Percentiles rank a stretch among this genome's conserved stretches.
Conservation (phyloP, 768 basidiomycete species). For the Calocera cornea region DNA sequence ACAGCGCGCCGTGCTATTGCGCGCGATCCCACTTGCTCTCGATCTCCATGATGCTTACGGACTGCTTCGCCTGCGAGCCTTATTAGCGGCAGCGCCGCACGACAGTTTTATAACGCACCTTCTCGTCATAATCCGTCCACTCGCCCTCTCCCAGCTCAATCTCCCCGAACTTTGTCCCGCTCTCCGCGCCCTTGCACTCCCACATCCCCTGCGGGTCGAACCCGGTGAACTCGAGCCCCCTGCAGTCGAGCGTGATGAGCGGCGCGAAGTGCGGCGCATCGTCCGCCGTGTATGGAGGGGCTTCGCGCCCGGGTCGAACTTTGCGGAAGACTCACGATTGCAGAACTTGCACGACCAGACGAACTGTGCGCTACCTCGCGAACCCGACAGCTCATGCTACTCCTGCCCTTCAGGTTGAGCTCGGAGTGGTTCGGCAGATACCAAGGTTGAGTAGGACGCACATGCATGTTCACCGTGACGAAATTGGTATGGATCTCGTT, state of each 20-base stretch:
- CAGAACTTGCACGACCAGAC: conserved; percentile 56
- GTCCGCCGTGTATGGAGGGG: conserved; percentile 43
- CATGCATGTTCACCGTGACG: conserved; percentile 57
- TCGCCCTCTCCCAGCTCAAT: conserved; percentile 52
- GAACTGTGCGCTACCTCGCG: conserved; percentile 60
- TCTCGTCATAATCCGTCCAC: conserved; percentile 89
- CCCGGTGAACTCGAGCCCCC: conserved; percentile 67
- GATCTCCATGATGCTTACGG: conserved; percentile 59
- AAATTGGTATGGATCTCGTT: conserved; percentile 60
- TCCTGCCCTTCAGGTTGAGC: conserved; percentile 33
- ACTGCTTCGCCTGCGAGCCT: conserved; percentile 33
- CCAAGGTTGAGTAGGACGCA: conserved; percentile 21
- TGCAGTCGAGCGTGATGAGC: conserved; percentile 64
- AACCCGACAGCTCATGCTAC: conserved; percentile 46
- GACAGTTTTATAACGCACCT: conserved; percentile 40
- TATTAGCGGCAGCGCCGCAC: neutral
- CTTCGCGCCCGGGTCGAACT: conserved; percentile 43
- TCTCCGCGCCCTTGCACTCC: conserved; percentile 53
- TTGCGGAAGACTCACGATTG: conserved; percentile 71
- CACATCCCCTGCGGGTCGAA: conserved; percentile 77
- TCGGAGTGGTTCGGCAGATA: no score
- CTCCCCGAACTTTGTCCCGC: conserved; percentile 44
- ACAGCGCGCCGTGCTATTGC: conserved; percentile 18
- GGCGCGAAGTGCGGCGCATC: conserved; percentile 47
- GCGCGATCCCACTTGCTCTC: conserved; percentile 57